These are phyloP conservation scores for Closterium sp. DNA, from an alignment of 139 green algal species.

Conservation along the genomic window DNA sequence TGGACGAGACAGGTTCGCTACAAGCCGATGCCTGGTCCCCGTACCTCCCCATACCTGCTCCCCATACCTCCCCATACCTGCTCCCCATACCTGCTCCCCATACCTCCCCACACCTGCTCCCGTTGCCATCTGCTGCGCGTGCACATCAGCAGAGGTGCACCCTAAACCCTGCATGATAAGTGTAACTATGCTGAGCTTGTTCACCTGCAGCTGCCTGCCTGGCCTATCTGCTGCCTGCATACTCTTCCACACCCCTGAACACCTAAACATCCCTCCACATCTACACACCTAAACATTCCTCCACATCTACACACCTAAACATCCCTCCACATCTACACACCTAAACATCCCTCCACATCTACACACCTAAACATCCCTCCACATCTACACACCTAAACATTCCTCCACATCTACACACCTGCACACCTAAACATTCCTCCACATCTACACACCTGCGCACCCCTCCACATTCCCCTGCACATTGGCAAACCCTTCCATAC, in stretches of 20 bases:
- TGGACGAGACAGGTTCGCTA: not conserved
- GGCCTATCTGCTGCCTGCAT: conserved; percentile 12
- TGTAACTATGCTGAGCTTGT: conserved; percentile 30
- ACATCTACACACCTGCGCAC: not conserved
- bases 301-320: too few relatives aligned
- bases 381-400: too few relatives aligned
- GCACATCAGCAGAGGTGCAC: conserved; percentile 9
- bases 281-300: not conserved
- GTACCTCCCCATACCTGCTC: too few relatives aligned
- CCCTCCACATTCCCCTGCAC: not conserved
- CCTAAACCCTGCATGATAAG: conserved; percentile 11
- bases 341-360: too few relatives aligned
- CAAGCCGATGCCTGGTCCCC: too few relatives aligned
- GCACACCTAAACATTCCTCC: too few relatives aligned
- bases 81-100: too few relatives aligned
- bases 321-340: too few relatives aligned
- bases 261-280: too few relatives aligned
- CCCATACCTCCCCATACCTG: too few relatives aligned
- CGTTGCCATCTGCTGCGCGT: not conserved
- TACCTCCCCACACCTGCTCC: not conserved
- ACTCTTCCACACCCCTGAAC: not conserved
- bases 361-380: too few relatives aligned
- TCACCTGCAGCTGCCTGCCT: conserved; percentile 42
- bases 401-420: too few relatives aligned
- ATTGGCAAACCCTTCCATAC: not conserved